These are phyloP conservation scores for Ploettnerulaceae sp. DNA, from an alignment of 2,329 filamentous ascomycete species.

Conservation along the genomic window DNA sequence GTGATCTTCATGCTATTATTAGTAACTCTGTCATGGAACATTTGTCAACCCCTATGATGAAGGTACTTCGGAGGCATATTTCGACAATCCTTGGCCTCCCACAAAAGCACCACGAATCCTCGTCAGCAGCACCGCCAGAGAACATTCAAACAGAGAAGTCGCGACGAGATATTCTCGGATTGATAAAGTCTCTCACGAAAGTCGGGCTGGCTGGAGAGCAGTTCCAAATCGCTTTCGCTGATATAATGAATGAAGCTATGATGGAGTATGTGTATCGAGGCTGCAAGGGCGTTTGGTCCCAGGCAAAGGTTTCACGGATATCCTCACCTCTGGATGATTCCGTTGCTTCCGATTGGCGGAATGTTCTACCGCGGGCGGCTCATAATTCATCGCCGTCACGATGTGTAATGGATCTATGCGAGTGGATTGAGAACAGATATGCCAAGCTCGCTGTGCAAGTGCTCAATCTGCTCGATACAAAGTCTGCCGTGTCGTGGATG, in stretches of 20 bases:
- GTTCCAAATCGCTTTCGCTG: slow-evolving; percentile 67
- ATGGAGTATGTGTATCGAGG: slow-evolving; percentile 55
- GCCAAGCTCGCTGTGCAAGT: slow-evolving; percentile 60
- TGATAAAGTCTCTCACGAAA: slow-evolving; percentile 55
- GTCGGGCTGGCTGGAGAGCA: slow-evolving; percentile 65
- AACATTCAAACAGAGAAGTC: slow-evolving; percentile 35
- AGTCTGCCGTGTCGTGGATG: slow-evolving; percentile 41
- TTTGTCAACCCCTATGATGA: slow-evolving; percentile 49
- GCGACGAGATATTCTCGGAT: slow-evolving; percentile 47
- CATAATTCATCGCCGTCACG: slow-evolving; percentile 42
- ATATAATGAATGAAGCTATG: slow-evolving; percentile 64
- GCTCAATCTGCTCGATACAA: slow-evolving; percentile 38
- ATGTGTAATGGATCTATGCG: slow-evolving; percentile 54
- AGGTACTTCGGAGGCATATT: slow-evolving; percentile 50
- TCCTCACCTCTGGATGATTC: neutral
- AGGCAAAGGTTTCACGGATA: neutral
- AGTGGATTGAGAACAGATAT: slow-evolving; percentile 67
- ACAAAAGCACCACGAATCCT: neutral
- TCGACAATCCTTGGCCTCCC: slow-evolving; percentile 42
- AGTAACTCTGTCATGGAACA: slow-evolving; percentile 55
- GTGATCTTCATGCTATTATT: slow-evolving; percentile 60
- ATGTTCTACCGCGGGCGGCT: slow-evolving; percentile 30
- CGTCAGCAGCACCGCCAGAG: slow-evolving; percentile 13
- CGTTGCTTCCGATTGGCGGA: neutral
- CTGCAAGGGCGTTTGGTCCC: slow-evolving; percentile 58